These are phyloP conservation scores for Cladochytrium replicatum DNA, from an alignment of 192 early-diverging fungal species.

Conservation along the genomic window DNA sequence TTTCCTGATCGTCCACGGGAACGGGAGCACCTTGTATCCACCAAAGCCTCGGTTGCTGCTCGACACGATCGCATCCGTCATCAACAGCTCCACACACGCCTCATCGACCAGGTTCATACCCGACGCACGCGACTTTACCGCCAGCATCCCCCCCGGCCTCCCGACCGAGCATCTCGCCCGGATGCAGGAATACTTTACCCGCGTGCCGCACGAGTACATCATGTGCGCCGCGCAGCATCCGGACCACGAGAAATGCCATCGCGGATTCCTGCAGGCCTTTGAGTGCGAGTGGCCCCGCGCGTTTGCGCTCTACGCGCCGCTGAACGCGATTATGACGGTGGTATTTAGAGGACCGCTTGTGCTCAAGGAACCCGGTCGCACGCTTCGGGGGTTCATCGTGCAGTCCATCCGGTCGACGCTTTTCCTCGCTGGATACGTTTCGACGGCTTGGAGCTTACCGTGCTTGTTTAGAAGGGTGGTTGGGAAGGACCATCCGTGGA, in stretches of 20 bases:
- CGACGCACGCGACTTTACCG: neutral
- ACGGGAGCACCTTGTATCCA: conserved; percentile 15
- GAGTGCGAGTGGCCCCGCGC: conserved; percentile 18
- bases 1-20: conserved; percentile 28
- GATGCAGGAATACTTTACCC: conserved; percentile 16
- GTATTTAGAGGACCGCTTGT: conserved; percentile 19
- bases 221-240: conserved; percentile 33
- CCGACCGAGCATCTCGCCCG: conserved; percentile 8
- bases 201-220: conserved; percentile 20
- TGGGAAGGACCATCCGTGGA: conserved; percentile 9
- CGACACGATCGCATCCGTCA: conserved; percentile 6
- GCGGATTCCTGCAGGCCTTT: conserved; percentile 14
- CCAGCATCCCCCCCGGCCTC: conserved; percentile 10
- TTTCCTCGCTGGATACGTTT: conserved; percentile 27
- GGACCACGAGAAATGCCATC: conserved; percentile 9
- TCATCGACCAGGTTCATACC: conserved; percentile 15
- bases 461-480: conserved; percentile 23
- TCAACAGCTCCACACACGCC: conserved; percentile 1
- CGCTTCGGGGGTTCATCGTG: conserved; percentile 5
- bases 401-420: conserved; percentile 15
- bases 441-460: conserved; percentile 22
- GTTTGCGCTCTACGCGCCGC: conserved; percentile 21
- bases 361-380: conserved; percentile 17
- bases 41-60: conserved; percentile 15
- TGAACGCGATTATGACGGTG: conserved; percentile 33